Base-by-base conservation (phyloP, 805 yeast genomes). In the Torulaspora delbrueckii region DNA sequence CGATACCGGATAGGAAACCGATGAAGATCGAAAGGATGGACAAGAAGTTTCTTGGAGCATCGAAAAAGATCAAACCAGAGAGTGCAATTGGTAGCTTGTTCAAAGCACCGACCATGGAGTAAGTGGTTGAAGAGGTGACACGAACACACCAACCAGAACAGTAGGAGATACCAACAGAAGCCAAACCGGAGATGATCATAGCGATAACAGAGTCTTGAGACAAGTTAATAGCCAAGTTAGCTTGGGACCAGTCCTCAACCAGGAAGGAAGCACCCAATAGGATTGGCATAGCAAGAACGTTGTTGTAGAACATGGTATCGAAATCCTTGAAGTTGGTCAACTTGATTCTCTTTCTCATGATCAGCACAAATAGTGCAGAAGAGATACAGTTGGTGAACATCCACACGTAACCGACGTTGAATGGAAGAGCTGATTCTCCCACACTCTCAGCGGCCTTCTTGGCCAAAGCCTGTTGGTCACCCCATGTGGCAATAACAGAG, bases 141-240 rank as follows among this genome's bases (percentile, higher is more conserved):
- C 99, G 87, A 55, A 93, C 96, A 79, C 99, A 93, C 99, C 99
- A 93, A 51, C 97, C 99, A 9, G 98, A 89, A 71, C 96, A 88
- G 79, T 93, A 93, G 37, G 98, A 91, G 67, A 93, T 93, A 73
- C 96, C 97, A 43, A 93, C 96, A 26, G 97, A 84, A 37, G 95
- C 84, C 57, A 86, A 79, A 69, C 99, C 99, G 30, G 96, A 87
- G 64, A 91, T 78, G 52, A 93, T 61, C 96, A 93, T 90, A 37
- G 82, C 69, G 53, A 88, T 76, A 47, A 87, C 78, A 36, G 91
- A 76, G 53, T 73, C 68, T 66, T 90, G 78, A 57, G 78, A 73
- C 81, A 93, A 87, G 77, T 90, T 91, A 45, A 63, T 59, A 13
- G 75, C 75, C 44, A 93, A 64, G 72, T 91, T 93, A 40, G 66